These are phyloP conservation scores for Rhododendron ovatum DNA, from an alignment of 148 eudicot genomes.

Conservation along the genomic window DNA sequence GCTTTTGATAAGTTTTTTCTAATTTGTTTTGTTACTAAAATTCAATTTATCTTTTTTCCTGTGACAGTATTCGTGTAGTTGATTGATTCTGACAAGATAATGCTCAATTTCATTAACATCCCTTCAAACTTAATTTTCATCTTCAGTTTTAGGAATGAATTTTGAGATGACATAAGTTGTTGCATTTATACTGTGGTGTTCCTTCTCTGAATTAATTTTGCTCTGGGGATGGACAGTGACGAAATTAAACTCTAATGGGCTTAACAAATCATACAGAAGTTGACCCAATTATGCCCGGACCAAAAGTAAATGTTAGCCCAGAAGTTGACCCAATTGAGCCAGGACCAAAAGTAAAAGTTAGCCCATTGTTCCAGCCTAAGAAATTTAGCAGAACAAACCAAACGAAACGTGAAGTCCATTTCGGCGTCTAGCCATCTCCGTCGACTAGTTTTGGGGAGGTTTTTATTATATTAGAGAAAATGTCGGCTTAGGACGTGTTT, in stretches of 20 bases:
- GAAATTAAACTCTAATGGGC: not conserved
- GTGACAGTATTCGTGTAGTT: not conserved
- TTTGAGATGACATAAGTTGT: not conserved
- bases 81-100: not conserved
- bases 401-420: too few relatives aligned
- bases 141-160: not conserved
- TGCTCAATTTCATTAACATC: not conserved
- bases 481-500: too few relatives aligned
- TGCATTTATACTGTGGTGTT: not conserved
- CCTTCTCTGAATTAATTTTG: conserved; percentile 2
- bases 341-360: too few relatives aligned
- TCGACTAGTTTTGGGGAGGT: too few relatives aligned
- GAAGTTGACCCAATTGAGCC: not conserved
- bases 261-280: not conserved
- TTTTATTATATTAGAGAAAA: too few relatives aligned
- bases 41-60: not conserved
- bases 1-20: not conserved
- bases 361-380: not conserved
- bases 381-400: too few relatives aligned
- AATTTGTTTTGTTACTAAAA: not conserved
- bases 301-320: not conserved
- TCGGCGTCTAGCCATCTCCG: too few relatives aligned
- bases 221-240: not conserved
- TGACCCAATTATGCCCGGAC: not conserved
- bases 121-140: not conserved